A percentile compares a stretch with the other conserved stretches of the same genome.
Evolutionary conservation across 805 yeast species (phyloP).

Genomic region (Candida verbasci): DNA sequence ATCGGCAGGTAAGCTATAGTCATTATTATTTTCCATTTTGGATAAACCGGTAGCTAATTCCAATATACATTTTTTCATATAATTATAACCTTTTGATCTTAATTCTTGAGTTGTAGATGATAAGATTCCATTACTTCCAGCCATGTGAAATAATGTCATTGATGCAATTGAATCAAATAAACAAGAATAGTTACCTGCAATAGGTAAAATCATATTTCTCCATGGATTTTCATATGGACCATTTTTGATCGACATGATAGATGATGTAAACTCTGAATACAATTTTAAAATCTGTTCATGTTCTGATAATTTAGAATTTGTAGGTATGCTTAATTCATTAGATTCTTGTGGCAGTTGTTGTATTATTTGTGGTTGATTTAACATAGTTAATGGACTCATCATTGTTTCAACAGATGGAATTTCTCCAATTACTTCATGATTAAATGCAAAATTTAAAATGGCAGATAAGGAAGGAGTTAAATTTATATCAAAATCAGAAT

Average conservation of each 20-base stretch:
- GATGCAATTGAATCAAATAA: conserved; percentile 61
- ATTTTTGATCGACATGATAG: conserved; percentile 57
- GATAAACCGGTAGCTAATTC: conserved; percentile 56
- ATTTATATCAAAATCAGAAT: conserved; percentile 16
- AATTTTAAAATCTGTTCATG: conserved; percentile 32
- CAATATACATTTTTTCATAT: conserved; percentile 57
- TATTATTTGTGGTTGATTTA: conserved; percentile 11
- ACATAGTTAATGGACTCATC: conserved; percentile 22
- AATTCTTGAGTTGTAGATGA: conserved; percentile 43
- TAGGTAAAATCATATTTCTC: conserved; percentile 54
- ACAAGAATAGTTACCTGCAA: conserved; percentile 52
- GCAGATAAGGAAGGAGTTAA: conserved; percentile 38
- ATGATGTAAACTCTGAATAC: conserved; percentile 34
- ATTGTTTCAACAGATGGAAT: conserved; percentile 13
- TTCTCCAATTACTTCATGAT: conserved; percentile 3
- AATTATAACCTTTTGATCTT: conserved; percentile 47
- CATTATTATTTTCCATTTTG: conserved; percentile 15
- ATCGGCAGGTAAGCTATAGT: conserved; percentile 46
- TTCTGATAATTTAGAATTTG: conserved; percentile 26
- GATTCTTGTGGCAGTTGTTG: conserved; percentile 10
- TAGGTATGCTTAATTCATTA: conserved; percentile 11
- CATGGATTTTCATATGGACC: conserved; percentile 68
- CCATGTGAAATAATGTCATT: conserved; percentile 59
- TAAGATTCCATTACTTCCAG: conserved; percentile 21
- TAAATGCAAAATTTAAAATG: conserved; percentile 21